These are phyloP conservation scores for Secale cereale DNA, from an alignment of 176 grass and related monocot species.

Conservation along the genomic window DNA sequence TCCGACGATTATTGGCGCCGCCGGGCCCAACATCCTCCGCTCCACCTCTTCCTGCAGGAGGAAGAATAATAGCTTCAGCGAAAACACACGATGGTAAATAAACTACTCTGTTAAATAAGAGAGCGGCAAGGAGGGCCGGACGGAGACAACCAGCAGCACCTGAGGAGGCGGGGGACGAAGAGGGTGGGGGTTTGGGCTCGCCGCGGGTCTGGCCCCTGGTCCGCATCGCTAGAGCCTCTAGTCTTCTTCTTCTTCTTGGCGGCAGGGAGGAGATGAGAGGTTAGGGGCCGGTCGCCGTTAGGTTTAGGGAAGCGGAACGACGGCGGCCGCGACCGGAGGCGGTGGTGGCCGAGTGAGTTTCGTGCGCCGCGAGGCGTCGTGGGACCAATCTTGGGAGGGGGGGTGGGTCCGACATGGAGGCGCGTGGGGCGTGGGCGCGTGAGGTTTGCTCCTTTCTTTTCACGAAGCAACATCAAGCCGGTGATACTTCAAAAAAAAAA, in stretches of 20 bases:
- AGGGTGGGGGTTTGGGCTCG: constrained; percentile 8
- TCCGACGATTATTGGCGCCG: constrained; percentile 9
- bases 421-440: too few species aligned
- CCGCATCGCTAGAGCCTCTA: constrained; percentile 23
- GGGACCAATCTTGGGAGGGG: not conserved
- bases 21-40: not conserved
- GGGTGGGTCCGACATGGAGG: not conserved
- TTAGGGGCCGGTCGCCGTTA: constrained; percentile 9
- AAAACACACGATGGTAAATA: not conserved
- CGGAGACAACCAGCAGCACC: not conserved
- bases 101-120: not conserved
- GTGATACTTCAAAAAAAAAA: too few species aligned
- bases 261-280: not conserved
- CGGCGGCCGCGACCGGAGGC: not conserved
- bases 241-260: not conserved
- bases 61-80: not conserved
- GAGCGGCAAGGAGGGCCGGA: not conserved
- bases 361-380: constrained; percentile 22
- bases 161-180: not conserved
- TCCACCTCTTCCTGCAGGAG: not conserved
- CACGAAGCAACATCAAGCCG: too few species aligned
- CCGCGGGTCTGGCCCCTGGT: constrained; percentile 47
- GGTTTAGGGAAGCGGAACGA: constrained; percentile 5
- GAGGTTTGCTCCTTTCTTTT: too few species aligned
- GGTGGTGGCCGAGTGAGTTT: not conserved